phyloP scores from a whole-genome alignment of 2,329 filamentous ascomycete genomes.

The Ophiostoma himal-ulmi region DNA sequence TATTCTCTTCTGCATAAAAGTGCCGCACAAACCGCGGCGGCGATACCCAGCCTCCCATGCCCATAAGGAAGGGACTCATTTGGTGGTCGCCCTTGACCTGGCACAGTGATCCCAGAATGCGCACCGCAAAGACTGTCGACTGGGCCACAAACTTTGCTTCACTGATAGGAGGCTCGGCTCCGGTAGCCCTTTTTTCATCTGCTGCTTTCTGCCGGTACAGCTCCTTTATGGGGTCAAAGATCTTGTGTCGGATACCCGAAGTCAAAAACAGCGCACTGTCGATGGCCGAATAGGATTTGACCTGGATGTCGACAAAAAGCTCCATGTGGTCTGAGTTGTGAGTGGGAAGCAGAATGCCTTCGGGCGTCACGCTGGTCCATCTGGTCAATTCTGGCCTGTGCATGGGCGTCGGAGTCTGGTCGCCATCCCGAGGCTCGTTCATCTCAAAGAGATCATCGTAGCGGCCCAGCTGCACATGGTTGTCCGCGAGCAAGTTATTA shows the following conservation, averaged over 20 bases:
- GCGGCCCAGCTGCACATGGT: neutral
- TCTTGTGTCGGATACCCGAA: neutral
- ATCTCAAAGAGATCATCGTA: neutral
- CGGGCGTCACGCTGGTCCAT: constrained; percentile 11
- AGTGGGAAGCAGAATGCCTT: neutral
- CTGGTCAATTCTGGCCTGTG: neutral
- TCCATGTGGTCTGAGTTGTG: neutral
- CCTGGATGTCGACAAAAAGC: neutral
- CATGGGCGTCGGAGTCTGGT: neutral
- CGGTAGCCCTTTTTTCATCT: too few species aligned
- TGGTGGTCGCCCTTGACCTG: neutral
- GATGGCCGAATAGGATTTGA: neutral
- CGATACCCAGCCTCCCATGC: constrained; percentile 1
- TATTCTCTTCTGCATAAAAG: neutral
- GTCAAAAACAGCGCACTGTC: neutral
- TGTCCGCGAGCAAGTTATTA: neutral
- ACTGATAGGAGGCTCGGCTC: neutral
- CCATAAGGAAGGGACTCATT: neutral
- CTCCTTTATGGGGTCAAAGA: neutral
- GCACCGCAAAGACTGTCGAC: constrained; percentile 4
- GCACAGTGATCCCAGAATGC: neutral
- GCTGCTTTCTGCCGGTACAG: neutral
- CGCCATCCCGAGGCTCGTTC: too few species aligned
- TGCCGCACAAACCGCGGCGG: neutral
- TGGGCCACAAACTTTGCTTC: neutral